Base-by-base conservation (phyloP, 2,329 filamentous ascomycete genomes). In the Blastomyces parvus region DNA sequence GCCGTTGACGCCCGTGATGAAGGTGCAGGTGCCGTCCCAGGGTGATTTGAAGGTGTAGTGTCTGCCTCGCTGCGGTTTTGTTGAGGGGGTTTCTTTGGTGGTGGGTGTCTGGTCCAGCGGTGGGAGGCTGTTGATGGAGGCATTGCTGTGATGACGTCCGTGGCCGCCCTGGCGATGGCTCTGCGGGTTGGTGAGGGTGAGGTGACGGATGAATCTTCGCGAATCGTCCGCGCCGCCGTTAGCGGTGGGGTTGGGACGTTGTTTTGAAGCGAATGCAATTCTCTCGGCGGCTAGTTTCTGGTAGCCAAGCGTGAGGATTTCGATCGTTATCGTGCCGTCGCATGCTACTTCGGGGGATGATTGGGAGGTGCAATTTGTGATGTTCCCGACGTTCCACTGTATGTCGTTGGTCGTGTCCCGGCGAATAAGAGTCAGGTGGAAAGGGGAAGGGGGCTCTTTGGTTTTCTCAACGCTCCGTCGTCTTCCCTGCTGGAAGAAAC, bases 1-100 rank as follows among this genome's bases (percentile, higher is more conserved):
- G 2, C 93, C 92, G 53, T 84, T 87, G 63, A 86, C 82, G 46
- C 89, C 88, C 0, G 91, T 94, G 19, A 84, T 81, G 74, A 97
- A 97, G 65, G 92, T 89, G 76, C 93, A 97, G 52, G 84, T 83
- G 19, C 90, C 89, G 65, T 90, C 86, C 93, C 93, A 97, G 0
- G 91, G 92, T 52, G 89, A 94, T 25, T 81, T 78, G 72, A 97
- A 97, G 0, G 86, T 83, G 74, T 95, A 96, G 22, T 82, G 70
- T 38, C 73, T 76, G 9, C 57, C 52, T 52, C 53, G 58, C 5
- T 53, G 57, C 25, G 36, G 33, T 57, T 40, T 38, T 27, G n/a
- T 27, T n/a, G 55, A 14, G 13, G 55, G 55, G 63, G 44, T 27
- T 65, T 63, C 9, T 62, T 58, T n/a, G 19, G 17, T 13, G 63